Conservation (phyloP, 225 moss, liverwort and hornwort species). For the Asterella californica region DNA sequence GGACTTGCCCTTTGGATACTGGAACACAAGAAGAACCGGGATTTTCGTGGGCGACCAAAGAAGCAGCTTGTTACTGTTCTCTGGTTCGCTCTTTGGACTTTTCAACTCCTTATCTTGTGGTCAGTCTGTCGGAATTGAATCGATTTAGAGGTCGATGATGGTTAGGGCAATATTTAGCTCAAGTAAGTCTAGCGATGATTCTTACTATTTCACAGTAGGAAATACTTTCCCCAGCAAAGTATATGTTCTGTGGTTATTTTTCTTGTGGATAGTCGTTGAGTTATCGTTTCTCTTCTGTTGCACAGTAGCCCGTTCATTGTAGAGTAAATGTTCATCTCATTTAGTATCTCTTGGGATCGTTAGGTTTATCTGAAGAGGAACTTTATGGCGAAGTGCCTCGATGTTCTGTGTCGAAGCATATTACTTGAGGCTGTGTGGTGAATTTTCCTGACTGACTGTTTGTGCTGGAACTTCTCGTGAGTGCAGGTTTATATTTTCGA, state of each 20-base stretch:
- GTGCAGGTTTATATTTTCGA: conserved; percentile 97
- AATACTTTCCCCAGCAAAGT: neutral
- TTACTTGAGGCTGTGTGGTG: neutral
- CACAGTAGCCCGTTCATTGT: neutral
- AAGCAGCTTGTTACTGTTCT: conserved; percentile 84
- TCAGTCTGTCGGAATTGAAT: neutral
- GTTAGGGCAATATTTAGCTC: neutral
- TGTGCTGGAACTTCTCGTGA: neutral
- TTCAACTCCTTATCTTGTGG: neutral
- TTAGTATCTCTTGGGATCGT: neutral
- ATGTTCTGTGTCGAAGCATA: neutral
- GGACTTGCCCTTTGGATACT: conserved; percentile 79
- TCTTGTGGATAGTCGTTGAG: neutral
- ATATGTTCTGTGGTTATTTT: neutral
- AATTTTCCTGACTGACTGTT: neutral
- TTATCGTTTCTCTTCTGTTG: neutral
- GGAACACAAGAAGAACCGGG: conserved; percentile 93
- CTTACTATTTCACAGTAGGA: neutral
- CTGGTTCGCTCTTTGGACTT: conserved; percentile 47
- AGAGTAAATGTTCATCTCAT: neutral
- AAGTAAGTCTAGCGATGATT: neutral
- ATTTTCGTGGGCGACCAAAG: conserved; percentile 90
- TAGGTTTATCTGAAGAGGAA: no score
- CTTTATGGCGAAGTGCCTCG: no score
- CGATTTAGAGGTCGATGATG: neutral